Percentiles rank a stretch among this genome's conserved stretches.
Evolutionary conservation across 169 alveolate species (phyloP).

Genomic region (Sarcocystis neurona): DNA sequence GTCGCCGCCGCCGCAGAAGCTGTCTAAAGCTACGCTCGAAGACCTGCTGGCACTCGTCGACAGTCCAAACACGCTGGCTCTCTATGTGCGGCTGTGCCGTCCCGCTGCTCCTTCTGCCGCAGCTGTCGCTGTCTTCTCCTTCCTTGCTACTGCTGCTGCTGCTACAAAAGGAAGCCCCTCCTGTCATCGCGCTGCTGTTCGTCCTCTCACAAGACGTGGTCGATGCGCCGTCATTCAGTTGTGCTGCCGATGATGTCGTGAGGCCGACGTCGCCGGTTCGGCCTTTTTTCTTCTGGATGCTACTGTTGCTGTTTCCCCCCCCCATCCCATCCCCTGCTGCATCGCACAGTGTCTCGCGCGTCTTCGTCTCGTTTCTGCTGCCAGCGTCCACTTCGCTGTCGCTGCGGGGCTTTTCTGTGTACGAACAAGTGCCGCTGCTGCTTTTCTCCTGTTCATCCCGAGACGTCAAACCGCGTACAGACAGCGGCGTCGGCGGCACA

Average conservation of each 20-base stretch:
- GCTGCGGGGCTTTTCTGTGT: no score
- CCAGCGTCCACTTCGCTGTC: no score
- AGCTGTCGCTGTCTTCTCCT: background rate
- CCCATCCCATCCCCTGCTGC: background rate
- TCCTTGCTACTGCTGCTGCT: background rate
- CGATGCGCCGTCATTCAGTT: no score
- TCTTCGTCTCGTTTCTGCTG: no score
- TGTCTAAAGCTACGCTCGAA: constrained; percentile 12
- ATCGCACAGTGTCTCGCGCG: no score
- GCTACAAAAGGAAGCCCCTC: background rate
- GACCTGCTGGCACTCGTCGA: constrained; percentile 29
- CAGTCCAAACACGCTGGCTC: constrained; percentile 25
- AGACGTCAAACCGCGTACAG: no score
- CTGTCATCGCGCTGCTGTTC: background rate
- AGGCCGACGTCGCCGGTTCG: no score
- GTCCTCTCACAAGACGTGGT: no score
- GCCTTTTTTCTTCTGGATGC: background rate
- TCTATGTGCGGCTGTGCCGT: background rate
- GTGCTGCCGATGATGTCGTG: no score
- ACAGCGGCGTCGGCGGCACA: no score
- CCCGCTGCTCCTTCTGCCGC: background rate
- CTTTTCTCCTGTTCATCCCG: no score
- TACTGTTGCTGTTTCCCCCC: background rate
- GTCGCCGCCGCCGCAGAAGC: background rate
- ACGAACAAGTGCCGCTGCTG: no score